Percentiles rank a stretch among this genome's conserved stretches.
phyloP scores from a whole-genome alignment of 306 rosid species.

The Comarum palustre region DNA sequence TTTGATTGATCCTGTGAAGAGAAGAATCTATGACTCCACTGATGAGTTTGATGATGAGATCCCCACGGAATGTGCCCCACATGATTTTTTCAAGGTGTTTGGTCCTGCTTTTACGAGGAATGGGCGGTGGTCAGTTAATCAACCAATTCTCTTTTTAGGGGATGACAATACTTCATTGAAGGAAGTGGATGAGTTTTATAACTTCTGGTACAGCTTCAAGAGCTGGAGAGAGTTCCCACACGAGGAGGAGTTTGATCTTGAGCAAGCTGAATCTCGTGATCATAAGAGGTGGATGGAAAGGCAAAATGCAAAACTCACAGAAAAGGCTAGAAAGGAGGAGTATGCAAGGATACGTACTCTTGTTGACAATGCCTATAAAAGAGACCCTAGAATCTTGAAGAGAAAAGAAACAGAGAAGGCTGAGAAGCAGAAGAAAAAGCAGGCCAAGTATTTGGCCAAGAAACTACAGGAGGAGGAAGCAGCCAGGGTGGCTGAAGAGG shows the following conservation, averaged over 20 bases:
- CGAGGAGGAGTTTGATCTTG: constrained; percentile 88
- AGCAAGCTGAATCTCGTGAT: constrained; percentile 96
- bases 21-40: constrained; percentile 94
- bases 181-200: constrained; percentile 76
- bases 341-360: constrained; percentile 76
- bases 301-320: constrained; percentile 85
- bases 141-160: constrained; percentile 76
- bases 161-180: constrained; percentile 62
- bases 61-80: constrained; percentile 91
- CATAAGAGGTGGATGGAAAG: constrained; percentile 99
- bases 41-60: constrained; percentile 97
- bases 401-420: constrained; percentile 88
- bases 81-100: constrained; percentile 88
- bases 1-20: constrained; percentile 69
- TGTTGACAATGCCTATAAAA: constrained; percentile 88
- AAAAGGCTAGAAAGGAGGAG: constrained; percentile 95
- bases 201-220: constrained; percentile 88
- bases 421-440: constrained; percentile 82
- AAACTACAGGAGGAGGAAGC: constrained; percentile 89
- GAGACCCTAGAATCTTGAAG: constrained; percentile 82
- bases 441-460: constrained; percentile 80
- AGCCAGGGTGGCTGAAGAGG: constrained; percentile 79
- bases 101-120: constrained; percentile 93
- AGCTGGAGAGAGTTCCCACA: constrained; percentile 99
- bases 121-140: constrained; percentile 88